A percentile compares a stretch with the other conserved stretches of the same genome.
phyloP scores from a whole-genome alignment of 345 rosid genomes.

The Eutrema heterophyllum region DNA sequence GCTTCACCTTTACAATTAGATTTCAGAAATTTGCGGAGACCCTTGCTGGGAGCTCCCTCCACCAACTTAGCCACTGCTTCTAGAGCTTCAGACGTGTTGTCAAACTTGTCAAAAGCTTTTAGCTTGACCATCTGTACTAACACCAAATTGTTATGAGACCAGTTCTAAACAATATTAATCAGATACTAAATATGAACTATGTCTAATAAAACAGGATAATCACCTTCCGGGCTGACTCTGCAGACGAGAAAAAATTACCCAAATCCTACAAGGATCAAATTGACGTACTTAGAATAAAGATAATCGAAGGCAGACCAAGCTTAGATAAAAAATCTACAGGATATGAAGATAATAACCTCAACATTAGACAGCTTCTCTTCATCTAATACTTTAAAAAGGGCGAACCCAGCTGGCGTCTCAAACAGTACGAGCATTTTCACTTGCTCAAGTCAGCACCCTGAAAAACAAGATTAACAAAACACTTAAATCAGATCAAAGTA shows the following conservation, averaged over 20 bases:
- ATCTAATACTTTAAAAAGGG: background rate
- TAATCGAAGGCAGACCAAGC: background rate
- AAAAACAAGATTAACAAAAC: background rate
- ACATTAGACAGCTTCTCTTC: background rate
- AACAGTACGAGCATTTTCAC: background rate
- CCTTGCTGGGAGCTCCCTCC: slow-evolving; percentile 70
- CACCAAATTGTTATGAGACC: background rate
- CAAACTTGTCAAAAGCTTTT: slow-evolving; percentile 83
- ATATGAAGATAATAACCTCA: background rate
- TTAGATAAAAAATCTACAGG: background rate
- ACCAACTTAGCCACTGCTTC: slow-evolving; percentile 66
- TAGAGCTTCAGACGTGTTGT: slow-evolving; percentile 82
- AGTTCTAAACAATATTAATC: background rate
- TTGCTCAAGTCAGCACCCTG: background rate
- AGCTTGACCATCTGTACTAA: slow-evolving; percentile 60
- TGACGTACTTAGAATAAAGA: background rate
- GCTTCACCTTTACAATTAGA: slow-evolving; percentile 65
- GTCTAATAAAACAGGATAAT: background rate
- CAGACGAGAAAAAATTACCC: slow-evolving; percentile 47
- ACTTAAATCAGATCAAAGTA: background rate
- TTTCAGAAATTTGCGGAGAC: slow-evolving; percentile 73
- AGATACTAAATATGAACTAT: background rate
- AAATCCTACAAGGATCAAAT: slow-evolving; percentile 45
- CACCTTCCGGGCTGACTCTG: slow-evolving; percentile 65
- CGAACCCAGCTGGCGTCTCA: background rate